Evolutionary conservation across 441 rosid species (phyloP), one percentile per base, ranked within the genome.

Genomic region (Adansonia rubrostipa): DNA sequence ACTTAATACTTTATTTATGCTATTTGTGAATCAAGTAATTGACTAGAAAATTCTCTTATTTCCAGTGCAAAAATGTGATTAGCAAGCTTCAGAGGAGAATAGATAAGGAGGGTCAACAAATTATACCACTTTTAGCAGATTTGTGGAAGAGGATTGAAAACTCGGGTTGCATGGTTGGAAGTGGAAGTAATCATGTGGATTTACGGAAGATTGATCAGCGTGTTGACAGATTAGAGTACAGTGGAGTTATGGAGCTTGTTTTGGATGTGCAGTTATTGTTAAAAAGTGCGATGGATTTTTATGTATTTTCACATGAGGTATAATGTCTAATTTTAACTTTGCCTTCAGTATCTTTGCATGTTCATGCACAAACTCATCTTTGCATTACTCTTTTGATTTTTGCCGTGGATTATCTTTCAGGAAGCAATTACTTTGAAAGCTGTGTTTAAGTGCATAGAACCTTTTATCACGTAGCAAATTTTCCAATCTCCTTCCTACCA

Each of bases 291-390:
- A 92, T 97, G 98, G 93, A 92, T 57, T 88, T 86, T 77, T 97
- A 89, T 87, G 88, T 87, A 73, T 91, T 89, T 86, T 93, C 98
- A 47, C 96, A 87, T 82, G 99, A 97, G 99, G 99, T 97, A 85
- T 65, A 85, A 44, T 28, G 15, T 36, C 78, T 64, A 13, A 13
- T 75, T 65, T 36, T 57, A 22, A 22, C 58, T 47, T 0, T 9
- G 14, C 9, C 48, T 48, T 79, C 13, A n/a, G 13, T 13, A 33
- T 51, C 20, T 28, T 33, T 13, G 20, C 20, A n/a, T 57, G n/a
- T 78, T 65, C 51, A 15, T 42, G n/a, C 7, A 36, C 50, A 4
- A 47, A 68, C 22, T 54, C 61, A 17, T 56, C 9, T n/a, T 68
- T 53, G 48, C 48, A 53, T 67, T 36, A 3, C 20, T 53, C 40